These are phyloP conservation scores for Casuarina equisetifolia DNA, from an alignment of 306 rosid genomes.

Conservation along the genomic window DNA sequence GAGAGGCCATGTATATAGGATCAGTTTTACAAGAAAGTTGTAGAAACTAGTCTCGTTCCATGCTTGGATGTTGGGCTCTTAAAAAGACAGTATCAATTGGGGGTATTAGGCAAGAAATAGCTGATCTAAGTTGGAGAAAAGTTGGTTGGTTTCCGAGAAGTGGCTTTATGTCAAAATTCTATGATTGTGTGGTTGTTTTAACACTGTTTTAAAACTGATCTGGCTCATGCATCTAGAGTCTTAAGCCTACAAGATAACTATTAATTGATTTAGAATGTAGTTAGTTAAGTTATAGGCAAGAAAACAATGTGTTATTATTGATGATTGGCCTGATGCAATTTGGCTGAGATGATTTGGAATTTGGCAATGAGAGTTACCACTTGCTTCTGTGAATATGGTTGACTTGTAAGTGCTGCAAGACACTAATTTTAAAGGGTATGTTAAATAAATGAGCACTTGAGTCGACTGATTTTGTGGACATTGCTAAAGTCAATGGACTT, in stretches of 20 bases:
- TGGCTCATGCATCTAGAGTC: neutral
- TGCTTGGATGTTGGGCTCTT: constrained; percentile 5
- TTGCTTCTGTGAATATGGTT: neutral
- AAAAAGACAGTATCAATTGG: neutral
- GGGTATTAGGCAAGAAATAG: neutral
- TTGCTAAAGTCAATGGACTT: neutral
- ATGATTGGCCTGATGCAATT: neutral
- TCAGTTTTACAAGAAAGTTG: neutral
- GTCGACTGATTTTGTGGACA: neutral
- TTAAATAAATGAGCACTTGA: neutral
- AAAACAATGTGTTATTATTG: neutral
- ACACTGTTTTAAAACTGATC: neutral
- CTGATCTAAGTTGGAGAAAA: neutral
- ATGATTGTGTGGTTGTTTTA: neutral
- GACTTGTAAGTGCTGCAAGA: neutral
- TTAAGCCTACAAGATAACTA: neutral
- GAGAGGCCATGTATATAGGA: neutral
- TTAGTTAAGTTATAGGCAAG: neutral
- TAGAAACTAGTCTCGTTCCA: neutral
- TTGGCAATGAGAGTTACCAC: constrained; percentile 2
- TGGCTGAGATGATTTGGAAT: neutral
- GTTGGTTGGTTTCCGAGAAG: neutral
- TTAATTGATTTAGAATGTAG: neutral
- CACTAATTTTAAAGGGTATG: neutral
- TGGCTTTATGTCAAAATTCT: neutral